Percentiles rank a stretch among this genome's conserved stretches.
phyloP scores from a whole-genome alignment of 441 rosid species.

The Populus hybrid region DNA sequence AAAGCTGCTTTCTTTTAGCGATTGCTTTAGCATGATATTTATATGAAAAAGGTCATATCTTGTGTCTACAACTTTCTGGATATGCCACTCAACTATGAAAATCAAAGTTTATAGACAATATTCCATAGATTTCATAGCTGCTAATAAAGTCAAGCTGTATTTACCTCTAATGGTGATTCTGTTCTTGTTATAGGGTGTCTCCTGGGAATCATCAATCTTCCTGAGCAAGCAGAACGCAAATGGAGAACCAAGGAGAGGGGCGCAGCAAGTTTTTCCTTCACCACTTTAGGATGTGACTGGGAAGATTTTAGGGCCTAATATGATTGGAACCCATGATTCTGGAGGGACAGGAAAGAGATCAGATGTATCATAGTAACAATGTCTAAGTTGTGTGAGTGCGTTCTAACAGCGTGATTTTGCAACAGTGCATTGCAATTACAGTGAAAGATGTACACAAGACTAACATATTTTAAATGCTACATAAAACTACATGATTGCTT shows the following conservation, averaged over 20 bases:
- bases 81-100: not conserved
- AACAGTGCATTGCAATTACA: not conserved
- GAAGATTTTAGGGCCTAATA: not conserved
- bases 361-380: not conserved
- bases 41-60: not conserved
- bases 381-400: not conserved
- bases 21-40: not conserved
- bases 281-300: slow-evolving; percentile 10
- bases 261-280: not conserved
- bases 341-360: not conserved
- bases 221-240: slow-evolving; percentile 1
- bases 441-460: not conserved
- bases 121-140: not conserved
- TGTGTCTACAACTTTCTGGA: not conserved
- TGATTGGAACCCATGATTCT: not conserved
- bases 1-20: not conserved
- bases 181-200: slow-evolving; percentile 41
- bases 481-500: not conserved
- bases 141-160: not conserved
- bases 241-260: not conserved
- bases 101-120: not conserved
- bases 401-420: not conserved
- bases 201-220: slow-evolving; percentile 34
- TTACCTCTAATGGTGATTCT: not conserved
- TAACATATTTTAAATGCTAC: not conserved